Base-by-base conservation (phyloP, 257 asterid genomes). In the Nicotiana benthamiana region DNA sequence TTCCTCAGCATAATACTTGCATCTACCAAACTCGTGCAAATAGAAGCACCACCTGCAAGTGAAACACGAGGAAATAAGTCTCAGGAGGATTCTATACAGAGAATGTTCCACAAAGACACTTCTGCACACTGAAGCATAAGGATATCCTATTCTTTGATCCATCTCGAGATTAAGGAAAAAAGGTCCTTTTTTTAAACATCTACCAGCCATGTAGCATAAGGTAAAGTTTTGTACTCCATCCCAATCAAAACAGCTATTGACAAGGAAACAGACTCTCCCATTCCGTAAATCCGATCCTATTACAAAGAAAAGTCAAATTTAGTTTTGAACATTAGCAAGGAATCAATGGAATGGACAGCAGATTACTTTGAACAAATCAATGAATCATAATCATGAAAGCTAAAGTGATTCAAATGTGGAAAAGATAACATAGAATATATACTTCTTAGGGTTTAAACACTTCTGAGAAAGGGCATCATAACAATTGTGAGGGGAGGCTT, bases 311-410 rank as follows among this genome's bases (percentile, higher is more conserved):
- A 48, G 62, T 26, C 62, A 48, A 20, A 26, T 48, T 24, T 74
- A 74, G 43, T 48, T 70, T 74, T 26, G 10, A 74, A 26, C 62
- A 72, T 46, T 24, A 22, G 61, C 43, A 48, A 48, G 48, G 24
- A 74, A 15, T 74, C 61, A 24, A 48, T 24, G 61, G 62, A 48
- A 48, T 15, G 40, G 15, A 72, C 34, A 48, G 43, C 79, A 74
- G 62, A 48, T 28, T 48, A 74, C 43, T 74, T 74, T 15, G 36
- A 72, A 72, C 36, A 72, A 46, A 72, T 72, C 28, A n/a, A 24
- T 72, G 78, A 46, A 72, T 48, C 78, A 72, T 72, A 72, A 48
- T 72, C 62, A 74, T 48, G 62, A 74, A 74, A 74, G 61, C 2
- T 22, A 51, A 48, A 16, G 43, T 48, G 43, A 48, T 46, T 27